Base-by-base conservation (phyloP, 1,284 basidiomycete species). In the Trametes hirsuta region DNA sequence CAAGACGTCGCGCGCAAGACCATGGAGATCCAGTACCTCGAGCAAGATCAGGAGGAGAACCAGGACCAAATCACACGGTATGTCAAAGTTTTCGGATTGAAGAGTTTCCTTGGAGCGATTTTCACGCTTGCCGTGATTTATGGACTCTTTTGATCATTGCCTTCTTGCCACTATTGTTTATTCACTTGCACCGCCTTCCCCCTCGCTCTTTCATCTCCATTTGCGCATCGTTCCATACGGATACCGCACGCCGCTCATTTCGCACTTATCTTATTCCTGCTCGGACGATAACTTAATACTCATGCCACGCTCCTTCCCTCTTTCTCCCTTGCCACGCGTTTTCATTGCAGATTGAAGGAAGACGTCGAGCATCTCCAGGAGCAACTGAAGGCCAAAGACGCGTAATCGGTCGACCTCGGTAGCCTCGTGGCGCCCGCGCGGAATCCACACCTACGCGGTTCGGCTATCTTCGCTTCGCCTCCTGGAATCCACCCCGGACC, bases 21-120 rank as follows among this genome's bases (percentile, higher is more conserved):
- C 53, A 88, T 93, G 88, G 91, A 93, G 74, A 87, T 92, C 48
- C 79, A 84, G 66, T 90, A 87, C 73, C 80, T 91, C 56, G 90
- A 91, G 69, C 82, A 86, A 70, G 89, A 92, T 36, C 84, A 88
- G 68, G 88, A 91, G 45, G 91, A 93, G 66, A 84, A 71, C 63
- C 79, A 85, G 67, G 89, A 91, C 68, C 81, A 85, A 62, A 86
- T 93, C 59, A 86, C 86, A 70, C 83, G 87, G 91, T 93, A 88
- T 79, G 90, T 87, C 67, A 78, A 75, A 68, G 76, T 84, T 69
- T 84, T 85, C 74, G 78, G 81, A 65, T 74, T 84, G 67, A 84
- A 86, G 72, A 80, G 80, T 71, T 83, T 85, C 65, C 70, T 84
- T 60, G 80, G 82, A 65, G 80, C 78, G 65, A 71, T 82, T 61